Evolutionary conservation across 352 stramenopile species (phyloP).

Genomic region (Phytophthora syringae): DNA sequence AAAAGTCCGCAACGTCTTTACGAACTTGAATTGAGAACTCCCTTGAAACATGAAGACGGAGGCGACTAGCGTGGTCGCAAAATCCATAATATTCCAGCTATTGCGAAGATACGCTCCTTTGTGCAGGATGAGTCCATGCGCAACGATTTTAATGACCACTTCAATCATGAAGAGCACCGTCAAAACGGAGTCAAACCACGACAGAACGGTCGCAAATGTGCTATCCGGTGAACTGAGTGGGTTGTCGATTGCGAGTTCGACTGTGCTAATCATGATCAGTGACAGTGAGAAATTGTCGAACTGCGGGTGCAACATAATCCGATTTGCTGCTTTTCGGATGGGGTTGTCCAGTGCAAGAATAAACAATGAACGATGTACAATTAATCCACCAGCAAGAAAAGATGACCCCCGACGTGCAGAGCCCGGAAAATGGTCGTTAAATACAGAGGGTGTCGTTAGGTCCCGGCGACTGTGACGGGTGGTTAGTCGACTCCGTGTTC

Average conservation of each 20-base stretch:
- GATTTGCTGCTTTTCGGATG: conserved; percentile 51
- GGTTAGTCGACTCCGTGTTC: conserved; percentile 17
- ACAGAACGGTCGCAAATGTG: conserved; percentile 54
- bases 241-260: conserved; percentile 81
- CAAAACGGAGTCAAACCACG: conserved; percentile 67
- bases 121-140: conserved; percentile 74
- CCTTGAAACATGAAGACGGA: conserved; percentile 81
- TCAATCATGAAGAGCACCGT: conserved; percentile 90
- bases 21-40: conserved; percentile 64
- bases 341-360: conserved; percentile 57
- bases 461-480: conserved; percentile 31
- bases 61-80: conserved; percentile 82
- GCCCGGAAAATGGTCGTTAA: conserved; percentile 31
- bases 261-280: conserved; percentile 74
- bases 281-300: conserved; percentile 85
- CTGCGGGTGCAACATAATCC: conserved; percentile 58
- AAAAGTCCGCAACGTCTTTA: conserved; percentile 77
- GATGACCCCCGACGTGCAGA: conserved; percentile 11
- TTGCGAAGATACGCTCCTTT: conserved; percentile 78
- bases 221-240: conserved; percentile 59
- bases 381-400: conserved; percentile 23
- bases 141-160: conserved; percentile 87
- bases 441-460: conserved; percentile 26
- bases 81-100: conserved; percentile 92
- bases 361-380: conserved; percentile 43